phyloP scores from a whole-genome alignment of 202 grass and related monocot genomes.

The Carex sylvatica region DNA sequence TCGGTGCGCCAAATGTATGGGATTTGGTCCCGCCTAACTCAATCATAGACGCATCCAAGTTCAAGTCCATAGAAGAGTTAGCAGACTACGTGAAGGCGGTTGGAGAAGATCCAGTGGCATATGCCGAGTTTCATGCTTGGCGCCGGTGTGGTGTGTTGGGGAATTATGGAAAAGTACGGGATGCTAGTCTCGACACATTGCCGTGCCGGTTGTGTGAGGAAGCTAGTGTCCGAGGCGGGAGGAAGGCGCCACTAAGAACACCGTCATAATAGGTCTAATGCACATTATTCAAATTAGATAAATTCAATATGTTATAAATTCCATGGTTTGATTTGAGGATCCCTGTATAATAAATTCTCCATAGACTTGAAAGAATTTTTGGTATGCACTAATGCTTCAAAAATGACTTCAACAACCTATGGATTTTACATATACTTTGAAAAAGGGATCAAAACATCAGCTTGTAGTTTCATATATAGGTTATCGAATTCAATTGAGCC shows the following conservation, averaged over 20 bases:
- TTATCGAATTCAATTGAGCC: neutral
- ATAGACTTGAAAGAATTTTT: neutral
- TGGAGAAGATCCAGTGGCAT: slow-evolving; percentile 47
- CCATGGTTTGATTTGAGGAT: neutral
- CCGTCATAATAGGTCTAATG: neutral
- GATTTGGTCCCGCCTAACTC: slow-evolving; percentile 51
- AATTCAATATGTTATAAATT: neutral
- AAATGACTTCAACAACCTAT: neutral
- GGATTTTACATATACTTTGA: slow-evolving; percentile 1
- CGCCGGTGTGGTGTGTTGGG: slow-evolving; percentile 48
- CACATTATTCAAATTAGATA: neutral
- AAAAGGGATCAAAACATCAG: neutral
- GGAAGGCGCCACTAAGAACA: slow-evolving; percentile 18
- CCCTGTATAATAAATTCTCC: neutral
- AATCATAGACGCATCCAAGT: slow-evolving; percentile 45
- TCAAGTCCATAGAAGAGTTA: slow-evolving; percentile 37
- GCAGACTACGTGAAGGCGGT: slow-evolving; percentile 35
- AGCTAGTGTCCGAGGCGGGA: slow-evolving; percentile 38
- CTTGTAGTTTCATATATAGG: neutral
- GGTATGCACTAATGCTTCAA: neutral
- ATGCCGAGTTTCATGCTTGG: slow-evolving; percentile 49
- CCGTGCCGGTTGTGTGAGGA: slow-evolving; percentile 45
- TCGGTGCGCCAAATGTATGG: slow-evolving; percentile 38
- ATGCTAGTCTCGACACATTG: slow-evolving; percentile 40
- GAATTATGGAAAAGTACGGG: slow-evolving; percentile 43